These are phyloP conservation scores for Conoideocrella luteorostrata DNA, from an alignment of 2,329 filamentous ascomycete species.

Conservation along the genomic window DNA sequence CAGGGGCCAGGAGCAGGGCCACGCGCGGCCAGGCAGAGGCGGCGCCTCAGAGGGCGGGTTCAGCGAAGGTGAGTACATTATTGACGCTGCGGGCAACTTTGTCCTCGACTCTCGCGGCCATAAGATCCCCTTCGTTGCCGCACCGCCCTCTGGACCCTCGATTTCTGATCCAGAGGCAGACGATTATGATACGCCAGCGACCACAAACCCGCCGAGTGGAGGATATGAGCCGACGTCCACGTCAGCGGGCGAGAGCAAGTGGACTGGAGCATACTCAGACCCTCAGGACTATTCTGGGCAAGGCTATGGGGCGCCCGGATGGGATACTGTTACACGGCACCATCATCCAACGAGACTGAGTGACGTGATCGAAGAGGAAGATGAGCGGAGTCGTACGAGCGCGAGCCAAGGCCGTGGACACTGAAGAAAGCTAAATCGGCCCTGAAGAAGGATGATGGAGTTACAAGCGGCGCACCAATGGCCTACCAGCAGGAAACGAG, in stretches of 20 bases:
- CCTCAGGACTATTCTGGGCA: constrained; percentile 59
- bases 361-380: constrained; percentile 81
- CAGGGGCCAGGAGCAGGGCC: constrained; percentile 16
- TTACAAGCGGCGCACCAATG: no score
- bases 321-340: constrained; percentile 72
- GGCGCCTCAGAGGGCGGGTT: constrained; percentile 53
- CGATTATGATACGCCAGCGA: constrained; percentile 51
- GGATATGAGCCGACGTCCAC: constrained; percentile 25
- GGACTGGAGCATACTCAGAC: constrained; percentile 35
- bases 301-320: constrained; percentile 61
- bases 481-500: no score
- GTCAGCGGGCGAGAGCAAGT: constrained; percentile 27
- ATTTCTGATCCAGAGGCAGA: constrained; percentile 48
- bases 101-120: constrained; percentile 55
- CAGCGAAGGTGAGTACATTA: constrained; percentile 66
- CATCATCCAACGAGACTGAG: constrained; percentile 84
- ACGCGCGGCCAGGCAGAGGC: constrained; percentile 15
- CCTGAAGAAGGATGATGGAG: no score
- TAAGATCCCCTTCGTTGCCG: constrained; percentile 46
- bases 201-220: constrained; percentile 32
- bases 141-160: constrained; percentile 35
- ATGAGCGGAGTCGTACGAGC: constrained; percentile 71
- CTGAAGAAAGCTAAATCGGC: constrained; percentile 13
- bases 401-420: constrained; percentile 52
- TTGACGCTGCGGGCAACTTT: constrained; percentile 55